Conservation (phyloP, 139 green algal species). For the Chlorella sp. region DNA sequence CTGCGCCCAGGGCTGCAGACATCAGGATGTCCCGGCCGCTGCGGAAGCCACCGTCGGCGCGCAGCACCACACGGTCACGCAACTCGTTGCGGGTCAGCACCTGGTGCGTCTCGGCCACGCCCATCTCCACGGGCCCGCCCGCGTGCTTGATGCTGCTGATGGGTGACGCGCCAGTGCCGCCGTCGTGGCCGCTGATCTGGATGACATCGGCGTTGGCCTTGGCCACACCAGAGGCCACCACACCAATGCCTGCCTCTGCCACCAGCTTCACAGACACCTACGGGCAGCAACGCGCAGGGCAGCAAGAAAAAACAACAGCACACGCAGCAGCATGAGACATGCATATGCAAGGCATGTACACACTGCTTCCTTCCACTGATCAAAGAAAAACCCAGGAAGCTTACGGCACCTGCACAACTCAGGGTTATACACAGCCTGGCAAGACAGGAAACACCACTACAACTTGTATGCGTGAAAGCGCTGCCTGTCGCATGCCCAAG, state of each 20-base stretch:
- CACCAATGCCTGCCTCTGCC: slow-evolving; percentile 96
- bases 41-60: slow-evolving; percentile 91
- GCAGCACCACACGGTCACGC: slow-evolving; percentile 87
- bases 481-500: too few species aligned
- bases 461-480: too few species aligned
- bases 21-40: slow-evolving; percentile 90
- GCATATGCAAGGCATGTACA: too few species aligned
- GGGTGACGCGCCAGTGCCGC: slow-evolving; percentile 92
- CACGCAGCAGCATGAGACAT: too few species aligned
- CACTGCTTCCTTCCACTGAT: too few species aligned
- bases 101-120: slow-evolving; percentile 80
- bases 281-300: too few species aligned
- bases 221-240: slow-evolving; percentile 91
- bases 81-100: slow-evolving; percentile 88
- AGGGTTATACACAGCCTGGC: too few species aligned
- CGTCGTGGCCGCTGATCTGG: slow-evolving; percentile 91
- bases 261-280: slow-evolving; percentile 99
- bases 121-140: slow-evolving; percentile 95
- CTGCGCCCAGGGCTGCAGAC: slow-evolving; percentile 80
- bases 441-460: too few species aligned
- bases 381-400: too few species aligned
- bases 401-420: too few species aligned
- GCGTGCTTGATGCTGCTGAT: slow-evolving; percentile 98
- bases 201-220: slow-evolving; percentile 99
- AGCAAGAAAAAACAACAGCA: too few species aligned